A percentile compares a stretch with the other conserved stretches of the same genome.
These are phyloP conservation scores for Leccinum sublutescens DNA, from an alignment of 768 basidiomycete genomes.

Conservation along the genomic window DNA sequence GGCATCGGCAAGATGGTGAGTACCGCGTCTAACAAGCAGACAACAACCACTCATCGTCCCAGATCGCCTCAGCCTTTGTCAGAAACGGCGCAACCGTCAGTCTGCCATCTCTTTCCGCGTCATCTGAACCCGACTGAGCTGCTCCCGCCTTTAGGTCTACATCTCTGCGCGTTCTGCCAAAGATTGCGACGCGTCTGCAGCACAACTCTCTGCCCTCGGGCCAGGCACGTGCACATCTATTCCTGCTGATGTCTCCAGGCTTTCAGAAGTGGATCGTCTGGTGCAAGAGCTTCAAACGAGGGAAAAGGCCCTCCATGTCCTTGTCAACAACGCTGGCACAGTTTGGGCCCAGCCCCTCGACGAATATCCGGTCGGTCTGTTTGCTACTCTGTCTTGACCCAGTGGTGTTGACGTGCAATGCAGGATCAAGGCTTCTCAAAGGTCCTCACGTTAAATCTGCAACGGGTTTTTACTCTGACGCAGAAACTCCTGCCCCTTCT, in stretches of 20 bases:
- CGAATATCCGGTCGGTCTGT: conserved; percentile 41
- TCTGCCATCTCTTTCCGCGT: not conserved
- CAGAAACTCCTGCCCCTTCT: conserved; percentile 61
- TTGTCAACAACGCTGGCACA: conserved; percentile 68
- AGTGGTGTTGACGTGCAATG: not conserved
- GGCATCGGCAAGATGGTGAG: conserved; percentile 66
- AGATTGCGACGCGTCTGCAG: conserved; percentile 51
- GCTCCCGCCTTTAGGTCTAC: conserved; percentile 44
- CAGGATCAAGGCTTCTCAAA: conserved; percentile 60
- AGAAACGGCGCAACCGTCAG: conserved; percentile 56
- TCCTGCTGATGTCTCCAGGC: conserved; percentile 52
- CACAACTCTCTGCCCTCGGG: conserved; percentile 51
- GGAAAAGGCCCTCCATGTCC: conserved; percentile 54
- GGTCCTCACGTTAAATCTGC: conserved; percentile 59
- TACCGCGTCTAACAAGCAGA: not conserved
- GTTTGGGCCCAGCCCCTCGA: conserved; percentile 50
- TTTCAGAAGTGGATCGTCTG: conserved; percentile 52
- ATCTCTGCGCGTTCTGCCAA: conserved; percentile 57
- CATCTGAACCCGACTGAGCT: not conserved
- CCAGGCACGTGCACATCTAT: conserved; percentile 54
- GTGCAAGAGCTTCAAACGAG: conserved; percentile 47
- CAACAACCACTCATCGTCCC: conserved; percentile 11
- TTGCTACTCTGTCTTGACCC: conserved; percentile 1
- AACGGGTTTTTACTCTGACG: conserved; percentile 62
- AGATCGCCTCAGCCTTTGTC: conserved; percentile 67